Evolutionary conservation across 2,329 filamentous ascomycete genomes (phyloP).

Genomic region (Penicillium janthinellum): DNA sequence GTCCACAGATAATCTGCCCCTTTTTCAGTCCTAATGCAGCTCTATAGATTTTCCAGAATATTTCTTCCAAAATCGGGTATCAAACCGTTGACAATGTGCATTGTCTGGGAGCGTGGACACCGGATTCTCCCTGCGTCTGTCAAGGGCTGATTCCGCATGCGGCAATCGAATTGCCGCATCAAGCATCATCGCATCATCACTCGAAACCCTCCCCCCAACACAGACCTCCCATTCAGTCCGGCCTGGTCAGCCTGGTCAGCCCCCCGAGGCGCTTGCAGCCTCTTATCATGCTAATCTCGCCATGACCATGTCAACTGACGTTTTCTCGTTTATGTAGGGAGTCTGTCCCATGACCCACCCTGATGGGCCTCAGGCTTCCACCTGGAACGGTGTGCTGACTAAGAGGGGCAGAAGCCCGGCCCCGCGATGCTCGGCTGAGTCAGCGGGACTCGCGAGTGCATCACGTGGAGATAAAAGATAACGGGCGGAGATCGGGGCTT

Average conservation of each 20-base stretch:
- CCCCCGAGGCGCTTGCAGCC: slow-evolving; percentile 5
- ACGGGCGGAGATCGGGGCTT: not conserved
- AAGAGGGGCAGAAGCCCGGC: not conserved
- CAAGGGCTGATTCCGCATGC: slow-evolving; percentile 29
- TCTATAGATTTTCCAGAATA: slow-evolving; percentile 1
- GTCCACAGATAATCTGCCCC: slow-evolving; percentile 14
- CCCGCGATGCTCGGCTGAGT: too few relatives aligned
- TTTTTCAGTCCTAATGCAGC: slow-evolving; percentile 27
- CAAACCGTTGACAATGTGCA: not conserved
- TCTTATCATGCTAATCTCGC: not conserved
- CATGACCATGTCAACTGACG: slow-evolving; percentile 28
- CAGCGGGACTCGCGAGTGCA: not conserved
- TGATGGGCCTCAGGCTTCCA: not conserved
- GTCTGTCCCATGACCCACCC: slow-evolving; percentile 14
- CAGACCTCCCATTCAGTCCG: not conserved
- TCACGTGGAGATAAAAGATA: slow-evolving; percentile 8
- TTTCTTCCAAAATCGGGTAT: not conserved
- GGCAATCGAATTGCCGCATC: slow-evolving; percentile 30
- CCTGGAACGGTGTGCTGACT: not conserved
- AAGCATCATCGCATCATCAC: slow-evolving; percentile 27
- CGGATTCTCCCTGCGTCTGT: slow-evolving; percentile 12
- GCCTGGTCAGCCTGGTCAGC: not conserved
- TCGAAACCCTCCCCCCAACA: slow-evolving; percentile 1
- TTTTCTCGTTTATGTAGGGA: not conserved
- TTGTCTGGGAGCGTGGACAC: slow-evolving; percentile 7